Conservation (phyloP, 805 yeast species). For the Metschnikowia matae region DNA sequence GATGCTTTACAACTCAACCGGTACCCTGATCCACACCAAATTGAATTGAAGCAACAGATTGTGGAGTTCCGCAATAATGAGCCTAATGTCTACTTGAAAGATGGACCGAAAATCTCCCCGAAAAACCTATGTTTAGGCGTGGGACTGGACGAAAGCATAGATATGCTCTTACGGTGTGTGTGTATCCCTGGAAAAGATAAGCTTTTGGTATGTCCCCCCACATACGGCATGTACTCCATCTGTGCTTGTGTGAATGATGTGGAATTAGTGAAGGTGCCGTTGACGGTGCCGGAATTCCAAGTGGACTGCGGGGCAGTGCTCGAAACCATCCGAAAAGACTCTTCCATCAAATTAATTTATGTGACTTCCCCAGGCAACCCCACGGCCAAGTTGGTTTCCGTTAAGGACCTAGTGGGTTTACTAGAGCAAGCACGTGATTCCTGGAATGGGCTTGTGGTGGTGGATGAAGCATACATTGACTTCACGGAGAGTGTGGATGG, state of each 20-base stretch:
- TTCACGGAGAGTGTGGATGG: constrained; percentile 39
- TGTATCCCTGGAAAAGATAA: constrained; percentile 83
- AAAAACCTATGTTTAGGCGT: constrained; percentile 89
- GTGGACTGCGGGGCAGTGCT: constrained; percentile 55
- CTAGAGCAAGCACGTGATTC: constrained; percentile 45
- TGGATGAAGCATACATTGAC: constrained; percentile 95
- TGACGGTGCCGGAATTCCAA: constrained; percentile 48
- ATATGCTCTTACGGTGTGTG: constrained; percentile 77
- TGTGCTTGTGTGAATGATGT: constrained; percentile 90
- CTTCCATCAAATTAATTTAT: constrained; percentile 67
- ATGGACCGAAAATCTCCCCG: constrained; percentile 36
- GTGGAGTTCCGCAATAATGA: constrained; percentile 65
- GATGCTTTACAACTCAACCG: constrained; percentile 62
- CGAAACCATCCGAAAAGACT: constrained; percentile 50
- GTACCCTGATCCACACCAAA: constrained; percentile 96
- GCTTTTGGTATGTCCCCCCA: constrained; percentile 85
- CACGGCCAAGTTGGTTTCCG: constrained; percentile 64
- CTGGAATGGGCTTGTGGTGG: constrained; percentile 77
- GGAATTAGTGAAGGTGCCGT: constrained; percentile 68
- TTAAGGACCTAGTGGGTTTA: constrained; percentile 29
- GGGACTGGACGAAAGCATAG: constrained; percentile 96
- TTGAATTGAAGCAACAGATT: constrained; percentile 65
- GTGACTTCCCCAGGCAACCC: constrained; percentile 98
- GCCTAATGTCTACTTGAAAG: constrained; percentile 24
- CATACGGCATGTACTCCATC: constrained; percentile 95